A percentile compares a stretch with the other conserved stretches of the same genome.
Conservation (phyloP, 2,329 filamentous ascomycete genomes). For the Diaporthe vexans region DNA sequence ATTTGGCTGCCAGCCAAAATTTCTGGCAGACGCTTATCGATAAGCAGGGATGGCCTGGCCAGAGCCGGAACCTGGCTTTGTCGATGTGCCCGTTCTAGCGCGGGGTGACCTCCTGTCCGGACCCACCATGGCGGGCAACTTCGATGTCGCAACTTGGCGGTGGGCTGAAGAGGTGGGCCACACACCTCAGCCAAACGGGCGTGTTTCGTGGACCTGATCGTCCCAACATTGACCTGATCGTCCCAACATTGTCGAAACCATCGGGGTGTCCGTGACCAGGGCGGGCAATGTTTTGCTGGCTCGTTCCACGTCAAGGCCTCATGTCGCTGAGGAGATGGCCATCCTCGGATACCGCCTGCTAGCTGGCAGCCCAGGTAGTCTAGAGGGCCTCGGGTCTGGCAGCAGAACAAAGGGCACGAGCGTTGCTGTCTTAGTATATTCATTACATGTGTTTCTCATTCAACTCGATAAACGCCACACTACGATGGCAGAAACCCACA, state of each 20-base stretch:
- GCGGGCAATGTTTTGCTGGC: slow-evolving; percentile 20
- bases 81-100: slow-evolving; percentile 30
- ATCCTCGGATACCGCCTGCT: not conserved
- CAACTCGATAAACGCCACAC: slow-evolving; percentile 22
- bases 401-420: slow-evolving; percentile 31
- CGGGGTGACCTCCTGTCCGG: slow-evolving; percentile 25
- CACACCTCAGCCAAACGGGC: slow-evolving; percentile 34
- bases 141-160: slow-evolving; percentile 28
- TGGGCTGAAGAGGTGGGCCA: slow-evolving; percentile 31
- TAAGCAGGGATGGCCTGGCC: slow-evolving; percentile 33
- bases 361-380: slow-evolving; percentile 1
- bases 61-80: not conserved
- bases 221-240: too few species aligned
- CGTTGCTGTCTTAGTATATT: slow-evolving; percentile 11
- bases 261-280: slow-evolving; percentile 38
- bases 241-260: slow-evolving; percentile 28
- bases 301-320: slow-evolving; percentile 17
- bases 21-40: slow-evolving; percentile 36
- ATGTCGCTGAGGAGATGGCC: slow-evolving; percentile 20
- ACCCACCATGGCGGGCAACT: slow-evolving; percentile 31
- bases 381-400: slow-evolving; percentile 25
- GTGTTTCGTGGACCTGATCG: slow-evolving; percentile 34
- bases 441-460: slow-evolving; percentile 34
- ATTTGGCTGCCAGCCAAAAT: slow-evolving; percentile 32
- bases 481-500: slow-evolving; percentile 6